phyloP scores from a whole-genome alignment of 2,329 filamentous ascomycete genomes.

The Penicillium paneum region DNA sequence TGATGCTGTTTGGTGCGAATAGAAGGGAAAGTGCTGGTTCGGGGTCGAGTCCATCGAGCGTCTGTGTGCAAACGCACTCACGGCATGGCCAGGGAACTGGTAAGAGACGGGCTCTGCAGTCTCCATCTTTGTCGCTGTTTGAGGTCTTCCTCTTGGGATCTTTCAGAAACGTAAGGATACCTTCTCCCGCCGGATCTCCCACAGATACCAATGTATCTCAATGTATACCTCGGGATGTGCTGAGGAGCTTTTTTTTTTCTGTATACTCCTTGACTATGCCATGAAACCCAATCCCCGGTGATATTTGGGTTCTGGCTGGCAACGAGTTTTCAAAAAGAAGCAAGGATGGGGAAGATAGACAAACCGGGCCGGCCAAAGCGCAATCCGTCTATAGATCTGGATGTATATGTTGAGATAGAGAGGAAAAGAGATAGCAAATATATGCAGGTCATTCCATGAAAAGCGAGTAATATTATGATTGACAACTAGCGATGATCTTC shows the following conservation, averaged over 20 bases:
- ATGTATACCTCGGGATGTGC: neutral
- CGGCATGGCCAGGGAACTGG: slow-evolving; percentile 38
- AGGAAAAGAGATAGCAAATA: slow-evolving; percentile 11
- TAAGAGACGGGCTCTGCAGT: slow-evolving; percentile 42
- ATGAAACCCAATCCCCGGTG: neutral
- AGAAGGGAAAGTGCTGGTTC: slow-evolving; percentile 36
- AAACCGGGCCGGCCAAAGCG: slow-evolving; percentile 10
- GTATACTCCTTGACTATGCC: neutral
- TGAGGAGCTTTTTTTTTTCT: neutral
- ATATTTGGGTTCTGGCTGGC: slow-evolving; percentile 10
- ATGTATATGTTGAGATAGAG: slow-evolving; percentile 6
- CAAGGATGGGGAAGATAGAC: slow-evolving; percentile 11
- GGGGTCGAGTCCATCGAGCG: slow-evolving; percentile 38
- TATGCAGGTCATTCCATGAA: slow-evolving; percentile 15
- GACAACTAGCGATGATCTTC: slow-evolving; percentile 27
- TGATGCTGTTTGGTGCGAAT: slow-evolving; percentile 33
- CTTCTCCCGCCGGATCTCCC: neutral
- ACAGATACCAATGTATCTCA: slow-evolving; percentile 4
- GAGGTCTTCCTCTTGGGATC: neutral
- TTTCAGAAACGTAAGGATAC: slow-evolving; percentile 1
- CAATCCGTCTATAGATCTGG: slow-evolving; percentile 13
- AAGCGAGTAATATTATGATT: slow-evolving; percentile 11
- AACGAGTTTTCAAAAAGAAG: slow-evolving; percentile 8
- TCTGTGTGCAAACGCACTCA: slow-evolving; percentile 37
- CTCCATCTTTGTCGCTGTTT: slow-evolving; percentile 31